phyloP scores from a whole-genome alignment of 2,329 filamentous ascomycete genomes.

The Neofusicoccum laricinum region DNA sequence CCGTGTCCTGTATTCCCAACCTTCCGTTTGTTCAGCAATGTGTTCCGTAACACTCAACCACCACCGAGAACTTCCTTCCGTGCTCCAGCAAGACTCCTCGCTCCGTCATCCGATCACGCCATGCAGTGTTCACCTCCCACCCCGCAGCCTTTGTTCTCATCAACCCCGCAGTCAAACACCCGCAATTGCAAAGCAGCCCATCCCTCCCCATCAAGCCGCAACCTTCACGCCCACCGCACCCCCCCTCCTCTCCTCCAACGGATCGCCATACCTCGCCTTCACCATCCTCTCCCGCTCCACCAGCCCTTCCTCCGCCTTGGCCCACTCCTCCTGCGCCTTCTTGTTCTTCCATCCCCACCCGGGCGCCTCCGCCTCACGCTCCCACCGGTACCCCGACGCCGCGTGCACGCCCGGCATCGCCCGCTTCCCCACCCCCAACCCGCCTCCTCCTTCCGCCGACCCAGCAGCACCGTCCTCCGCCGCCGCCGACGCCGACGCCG shows the following conservation, averaged over 20 bases:
- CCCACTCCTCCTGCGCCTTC: conserved; percentile 35
- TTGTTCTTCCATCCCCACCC: conserved; percentile 38
- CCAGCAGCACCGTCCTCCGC: neutral
- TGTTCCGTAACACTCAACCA: neutral
- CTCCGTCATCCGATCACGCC: too few relatives aligned
- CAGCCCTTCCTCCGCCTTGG: conserved; percentile 32
- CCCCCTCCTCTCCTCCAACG: neutral
- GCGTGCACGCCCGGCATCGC: conserved; percentile 18
- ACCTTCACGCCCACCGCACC: neutral
- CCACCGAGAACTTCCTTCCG: too few relatives aligned
- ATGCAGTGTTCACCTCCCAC: too few relatives aligned
- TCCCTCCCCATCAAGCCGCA: neutral
- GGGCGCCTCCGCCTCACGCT: conserved; percentile 34
- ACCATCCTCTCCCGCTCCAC: conserved; percentile 34
- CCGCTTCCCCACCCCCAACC: neutral
- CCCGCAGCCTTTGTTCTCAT: too few relatives aligned
- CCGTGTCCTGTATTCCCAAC: neutral
- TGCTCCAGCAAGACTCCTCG: too few relatives aligned
- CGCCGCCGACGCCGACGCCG: neutral
- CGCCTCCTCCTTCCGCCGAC: neutral
- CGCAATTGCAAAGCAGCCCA: neutral
- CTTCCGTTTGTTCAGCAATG: neutral
- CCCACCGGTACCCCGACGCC: conserved; percentile 38
- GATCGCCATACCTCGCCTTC: conserved; percentile 19
- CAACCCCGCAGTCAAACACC: too few relatives aligned